Evolutionary conservation across 2,329 filamentous ascomycete species (phyloP).

Genomic region (Diaporthe ilicicola): DNA sequence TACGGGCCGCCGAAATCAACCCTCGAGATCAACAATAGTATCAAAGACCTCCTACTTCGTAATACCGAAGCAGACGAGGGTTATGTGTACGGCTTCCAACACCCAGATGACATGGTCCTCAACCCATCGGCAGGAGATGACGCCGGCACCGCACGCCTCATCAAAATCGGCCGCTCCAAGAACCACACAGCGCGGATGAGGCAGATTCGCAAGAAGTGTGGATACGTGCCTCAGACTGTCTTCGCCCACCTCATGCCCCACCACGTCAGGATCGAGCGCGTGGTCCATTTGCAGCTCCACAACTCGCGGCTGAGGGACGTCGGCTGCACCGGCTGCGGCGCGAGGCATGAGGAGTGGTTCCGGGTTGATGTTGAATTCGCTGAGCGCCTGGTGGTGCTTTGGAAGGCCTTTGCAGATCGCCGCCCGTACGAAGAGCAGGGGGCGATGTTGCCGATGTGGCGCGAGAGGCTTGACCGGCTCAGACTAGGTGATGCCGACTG

Average conservation of each 20-base stretch:
- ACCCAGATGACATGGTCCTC: constrained; percentile 34
- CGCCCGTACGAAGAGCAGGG: constrained; percentile 42
- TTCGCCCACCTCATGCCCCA: constrained; percentile 33
- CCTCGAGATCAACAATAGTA: constrained; percentile 25
- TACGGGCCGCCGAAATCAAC: constrained; percentile 15
- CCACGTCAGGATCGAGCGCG: constrained; percentile 40
- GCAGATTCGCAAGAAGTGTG: constrained; percentile 37
- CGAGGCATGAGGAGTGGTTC: constrained; percentile 43
- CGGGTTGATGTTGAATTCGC: constrained; percentile 34
- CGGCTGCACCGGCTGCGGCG: constrained; percentile 38
- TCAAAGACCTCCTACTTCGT: constrained; percentile 26
- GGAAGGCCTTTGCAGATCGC: constrained; percentile 41
- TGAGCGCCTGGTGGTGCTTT: constrained; percentile 36
- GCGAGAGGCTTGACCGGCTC: constrained; percentile 35
- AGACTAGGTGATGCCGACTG: constrained; percentile 39
- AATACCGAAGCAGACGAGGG: constrained; percentile 28
- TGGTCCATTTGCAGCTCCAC: constrained; percentile 42
- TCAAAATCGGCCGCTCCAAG: constrained; percentile 44
- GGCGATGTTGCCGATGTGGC: constrained; percentile 38
- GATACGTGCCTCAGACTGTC: constrained; percentile 38
- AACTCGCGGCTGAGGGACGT: constrained; percentile 39
- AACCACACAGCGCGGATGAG: constrained; percentile 38
- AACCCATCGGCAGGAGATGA: neutral
- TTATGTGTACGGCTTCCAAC: constrained; percentile 40
- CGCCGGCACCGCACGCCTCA: constrained; percentile 21